Evolutionary conservation across 2,329 filamentous ascomycete genomes (phyloP), one percentile per base, ranked within the genome.

Genomic region (Emericellopsis cladophorae): DNA sequence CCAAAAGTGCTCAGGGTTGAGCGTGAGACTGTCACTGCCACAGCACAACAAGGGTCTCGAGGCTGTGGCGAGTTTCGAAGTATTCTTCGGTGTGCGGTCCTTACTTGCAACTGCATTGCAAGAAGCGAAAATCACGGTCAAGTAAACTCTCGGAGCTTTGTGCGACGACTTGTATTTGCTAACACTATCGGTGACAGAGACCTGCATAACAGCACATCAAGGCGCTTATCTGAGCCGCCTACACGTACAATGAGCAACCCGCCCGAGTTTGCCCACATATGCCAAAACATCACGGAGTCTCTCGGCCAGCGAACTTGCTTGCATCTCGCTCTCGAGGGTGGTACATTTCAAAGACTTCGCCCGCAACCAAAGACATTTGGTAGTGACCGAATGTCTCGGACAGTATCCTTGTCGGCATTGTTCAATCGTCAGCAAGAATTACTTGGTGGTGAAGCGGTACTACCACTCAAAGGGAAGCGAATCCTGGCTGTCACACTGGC

Each of bases 91-190:
- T 18, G 45, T 48, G 24, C 45, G 45, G 14, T 48, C 46, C 23
- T 2, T 48, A 35, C 40, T 34, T 42, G 40, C 39, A 36, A 47
- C 14, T 36, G 14, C 43, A 40, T 42, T 48, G 43, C 45, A 48
- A 39, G 46, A 48, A 40, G 46, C 46, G n/a, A 48, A 45, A 23
- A 48, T 48, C 16, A 48, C 46, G 24, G 35, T 48, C 43, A 48
- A 48, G 46, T 48, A 40, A 43, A 42, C 36, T 21, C 23, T 26
- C 18, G 8, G 16, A 3, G 10, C 5, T 18, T 29, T 23, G 14
- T 24, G 23, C 9, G 36, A 12, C 26, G 4, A 10, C 11, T 15
- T 6, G 11, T n/a, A 36, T 33, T 33, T 5, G 23, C 36, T 39
- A 23, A 39, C 23, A 24, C 16, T 14, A 23, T 8, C 16, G 36